A percentile compares a stretch with the other conserved stretches of the same genome.
These are phyloP conservation scores for Rhizopogon roseolus DNA, from an alignment of 768 basidiomycete species.

Conservation along the genomic window DNA sequence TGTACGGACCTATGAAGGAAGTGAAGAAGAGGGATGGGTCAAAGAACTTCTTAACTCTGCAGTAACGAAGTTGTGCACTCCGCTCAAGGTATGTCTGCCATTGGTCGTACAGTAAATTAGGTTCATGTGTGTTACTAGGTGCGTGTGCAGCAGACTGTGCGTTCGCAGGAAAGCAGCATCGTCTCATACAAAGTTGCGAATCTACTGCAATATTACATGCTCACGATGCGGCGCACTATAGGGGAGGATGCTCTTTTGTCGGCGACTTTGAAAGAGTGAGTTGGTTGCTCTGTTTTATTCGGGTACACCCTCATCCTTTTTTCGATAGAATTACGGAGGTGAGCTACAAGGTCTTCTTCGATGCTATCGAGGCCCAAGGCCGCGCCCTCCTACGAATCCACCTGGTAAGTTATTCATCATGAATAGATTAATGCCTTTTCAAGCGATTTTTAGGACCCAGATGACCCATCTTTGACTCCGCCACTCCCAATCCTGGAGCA, in stretches of 20 bases:
- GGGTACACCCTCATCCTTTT: neutral
- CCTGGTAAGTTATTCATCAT: slow-evolving; percentile 36
- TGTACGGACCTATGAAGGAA: slow-evolving; percentile 46
- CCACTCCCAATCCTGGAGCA: slow-evolving; percentile 80
- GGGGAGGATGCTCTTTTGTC: slow-evolving; percentile 80
- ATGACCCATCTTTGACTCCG: slow-evolving; percentile 68
- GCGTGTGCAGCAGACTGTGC: slow-evolving; percentile 89
- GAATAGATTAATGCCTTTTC: neutral
- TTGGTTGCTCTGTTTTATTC: neutral
- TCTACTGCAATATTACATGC: slow-evolving; percentile 88
- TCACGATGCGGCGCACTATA: slow-evolving; percentile 91
- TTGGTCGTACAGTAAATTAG: neutral
- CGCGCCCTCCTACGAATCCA: slow-evolving; percentile 53
- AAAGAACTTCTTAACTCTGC: slow-evolving; percentile 75
- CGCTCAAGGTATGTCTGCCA: slow-evolving; percentile 63
- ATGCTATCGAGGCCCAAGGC: slow-evolving; percentile 82
- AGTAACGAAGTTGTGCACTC: slow-evolving; percentile 79
- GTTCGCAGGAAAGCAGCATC: slow-evolving; percentile 91
- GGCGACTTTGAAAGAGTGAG: slow-evolving; percentile 75
- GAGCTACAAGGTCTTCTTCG: slow-evolving; percentile 83
- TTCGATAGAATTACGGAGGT: slow-evolving; percentile 65
- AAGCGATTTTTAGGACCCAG: slow-evolving; percentile 41
- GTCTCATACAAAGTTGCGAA: slow-evolving; percentile 91
- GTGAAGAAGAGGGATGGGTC: slow-evolving; percentile 76
- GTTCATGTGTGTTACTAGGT: slow-evolving; percentile 38